phyloP scores from a whole-genome alignment of 163 green algal species.

The Scenedesmus sp. region DNA sequence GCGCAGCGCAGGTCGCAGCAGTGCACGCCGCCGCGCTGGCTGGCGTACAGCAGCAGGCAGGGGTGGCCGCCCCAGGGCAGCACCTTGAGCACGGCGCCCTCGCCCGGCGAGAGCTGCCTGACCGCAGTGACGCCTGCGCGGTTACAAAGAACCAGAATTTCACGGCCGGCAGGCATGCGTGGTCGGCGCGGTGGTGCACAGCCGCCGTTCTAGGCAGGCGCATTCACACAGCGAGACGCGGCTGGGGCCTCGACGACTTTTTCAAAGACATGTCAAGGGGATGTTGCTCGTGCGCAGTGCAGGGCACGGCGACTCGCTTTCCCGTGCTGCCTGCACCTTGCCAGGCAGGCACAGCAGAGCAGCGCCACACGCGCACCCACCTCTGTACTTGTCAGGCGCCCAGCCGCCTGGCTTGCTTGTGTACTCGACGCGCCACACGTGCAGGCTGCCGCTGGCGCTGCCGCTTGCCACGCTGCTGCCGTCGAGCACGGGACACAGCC shows the following conservation, averaged over 20 bases:
- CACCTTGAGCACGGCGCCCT: constrained; percentile 79
- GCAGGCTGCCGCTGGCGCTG: constrained; percentile 77
- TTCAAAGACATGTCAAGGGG: too few relatives aligned
- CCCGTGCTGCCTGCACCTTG: too few relatives aligned
- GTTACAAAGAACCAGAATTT: too few relatives aligned
- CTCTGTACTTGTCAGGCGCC: constrained; percentile 72
- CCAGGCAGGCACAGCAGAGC: too few relatives aligned
- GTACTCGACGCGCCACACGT: constrained; percentile 91
- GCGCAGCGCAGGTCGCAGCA: constrained; percentile 81
- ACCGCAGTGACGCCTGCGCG: constrained; percentile 53
- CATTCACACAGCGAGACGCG: too few relatives aligned
- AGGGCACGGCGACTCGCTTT: too few relatives aligned
- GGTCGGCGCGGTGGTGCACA: too few relatives aligned
- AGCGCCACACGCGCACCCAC: constrained; percentile 50
- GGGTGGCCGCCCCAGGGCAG: constrained; percentile 64
- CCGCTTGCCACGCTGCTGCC: constrained; percentile 76
- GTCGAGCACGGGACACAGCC: constrained; percentile 69
- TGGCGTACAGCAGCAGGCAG: constrained; percentile 78
- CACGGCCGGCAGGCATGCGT: background rate
- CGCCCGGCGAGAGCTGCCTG: constrained; percentile 49
- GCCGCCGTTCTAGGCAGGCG: too few relatives aligned
- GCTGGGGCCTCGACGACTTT: too few relatives aligned
- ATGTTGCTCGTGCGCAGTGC: too few relatives aligned
- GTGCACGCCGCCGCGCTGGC: constrained; percentile 78
- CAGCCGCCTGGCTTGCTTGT: constrained; percentile 57